Base-by-base conservation (phyloP, 176 grass and related monocot genomes). In the Phoenix dactylifera region DNA sequence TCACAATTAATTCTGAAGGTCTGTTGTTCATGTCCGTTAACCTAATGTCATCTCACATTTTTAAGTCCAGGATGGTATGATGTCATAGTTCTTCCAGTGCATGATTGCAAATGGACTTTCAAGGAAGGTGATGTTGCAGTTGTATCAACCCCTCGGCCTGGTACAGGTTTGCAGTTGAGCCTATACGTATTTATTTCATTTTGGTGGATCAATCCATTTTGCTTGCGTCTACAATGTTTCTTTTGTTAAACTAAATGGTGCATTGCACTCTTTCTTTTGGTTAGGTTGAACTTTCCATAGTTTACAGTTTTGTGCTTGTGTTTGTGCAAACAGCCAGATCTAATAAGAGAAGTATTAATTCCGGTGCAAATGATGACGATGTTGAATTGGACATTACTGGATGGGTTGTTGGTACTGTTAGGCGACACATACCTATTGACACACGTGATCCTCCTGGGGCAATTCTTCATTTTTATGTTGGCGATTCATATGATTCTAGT, bases 61-160 rank as follows among this genome's bases (percentile, higher is more conserved):
- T 52, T 22, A 16, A 61, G 28, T 83, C 58, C 72, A 98, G 94
- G 94, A n/a, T 98, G 94, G 94, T 98, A 86, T 35, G 94, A 98
- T 75, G 85, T 86, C 52, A 51, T 93, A 51, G 82, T 89, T 78
- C 49, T 98, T 74, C 88, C 94, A 24, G 58, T 53, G 22, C 54
- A 93, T 58, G 94, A 93, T 57, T 83, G 84, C 71, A 98, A 98
- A 72, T 98, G 94, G 94, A 98, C 80, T 74, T 98, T 98, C 68
- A 98, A 98, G 82, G 94, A 98, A 89, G 94, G 94, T 18, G 94
- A 93, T 69, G 94, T 89, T 59, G 88, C 88, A 17, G 79, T 98
- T 80, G 65, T 98, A 44, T 85, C 94, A 60, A 89, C 79, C 50
- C 80, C 81, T 50, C 72, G 85, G 19, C 79, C 85, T 83, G 82